Conservation (phyloP, 805 yeast genomes). For the Diddensiella caesifluorescens region DNA sequence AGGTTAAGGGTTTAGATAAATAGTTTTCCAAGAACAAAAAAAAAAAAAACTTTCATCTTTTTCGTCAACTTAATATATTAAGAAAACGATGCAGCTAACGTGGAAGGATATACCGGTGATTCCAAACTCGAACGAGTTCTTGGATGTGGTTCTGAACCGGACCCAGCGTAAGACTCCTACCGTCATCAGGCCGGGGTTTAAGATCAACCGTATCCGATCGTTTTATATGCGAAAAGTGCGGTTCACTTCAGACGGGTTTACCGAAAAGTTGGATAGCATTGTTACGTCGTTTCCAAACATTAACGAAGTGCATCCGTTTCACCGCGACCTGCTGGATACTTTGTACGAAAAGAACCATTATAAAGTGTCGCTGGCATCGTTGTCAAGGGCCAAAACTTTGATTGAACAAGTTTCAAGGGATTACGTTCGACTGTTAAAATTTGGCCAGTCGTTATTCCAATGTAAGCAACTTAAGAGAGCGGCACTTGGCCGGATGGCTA, state of each 20-base stretch:
- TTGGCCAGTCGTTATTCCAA: constrained; percentile 96
- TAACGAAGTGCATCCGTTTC: constrained; percentile 97
- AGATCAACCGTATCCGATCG: constrained; percentile 91
- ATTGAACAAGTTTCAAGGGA: constrained; percentile 96
- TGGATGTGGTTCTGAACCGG: constrained; percentile 94
- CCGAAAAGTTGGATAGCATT: constrained; percentile 84
- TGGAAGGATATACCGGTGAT: constrained; percentile 99
- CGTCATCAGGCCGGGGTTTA: constrained; percentile 95
- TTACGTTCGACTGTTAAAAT: constrained; percentile 87
- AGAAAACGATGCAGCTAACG: constrained; percentile 73
- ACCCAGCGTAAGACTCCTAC: constrained; percentile 99
- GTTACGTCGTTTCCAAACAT: constrained; percentile 90
- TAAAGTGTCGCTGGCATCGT: constrained; percentile 92
- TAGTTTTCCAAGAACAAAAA: not conserved
- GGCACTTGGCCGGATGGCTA: constrained; percentile 99
- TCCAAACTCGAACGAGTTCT: constrained; percentile 83
- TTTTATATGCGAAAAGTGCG: constrained; percentile 98
- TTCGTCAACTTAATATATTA: not conserved
- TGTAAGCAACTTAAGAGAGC: constrained; percentile 98
- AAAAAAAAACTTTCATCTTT: not conserved
- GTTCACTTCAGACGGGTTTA: constrained; percentile 92
- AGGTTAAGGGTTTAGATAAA: not conserved
- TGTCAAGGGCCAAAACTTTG: constrained; percentile 87
- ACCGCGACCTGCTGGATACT: constrained; percentile 96
- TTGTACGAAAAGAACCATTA: constrained; percentile 97